phyloP scores from a whole-genome alignment of 306 rosid species.

The Quercus engelmannii region DNA sequence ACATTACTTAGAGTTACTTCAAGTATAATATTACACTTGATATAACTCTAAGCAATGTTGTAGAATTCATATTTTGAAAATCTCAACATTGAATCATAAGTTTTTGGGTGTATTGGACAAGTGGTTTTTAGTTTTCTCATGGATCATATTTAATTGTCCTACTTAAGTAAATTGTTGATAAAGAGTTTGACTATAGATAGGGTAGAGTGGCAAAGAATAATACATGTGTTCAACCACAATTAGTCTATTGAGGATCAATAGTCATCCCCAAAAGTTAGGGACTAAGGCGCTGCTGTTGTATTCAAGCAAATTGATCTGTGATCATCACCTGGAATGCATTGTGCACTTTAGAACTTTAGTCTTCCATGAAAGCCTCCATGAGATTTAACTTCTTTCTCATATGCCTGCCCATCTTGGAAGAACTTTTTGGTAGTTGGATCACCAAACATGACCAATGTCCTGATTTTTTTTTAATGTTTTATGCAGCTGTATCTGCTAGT shows the following conservation, averaged over 20 bases:
- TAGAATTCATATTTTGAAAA: too few species aligned
- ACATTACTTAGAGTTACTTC: too few species aligned
- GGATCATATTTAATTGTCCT: not conserved
- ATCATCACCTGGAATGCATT: not conserved
- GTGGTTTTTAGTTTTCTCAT: not conserved
- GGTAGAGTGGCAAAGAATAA: too few species aligned
- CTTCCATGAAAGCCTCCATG: not conserved
- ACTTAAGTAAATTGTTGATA: not conserved
- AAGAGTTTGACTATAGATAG: too few species aligned
- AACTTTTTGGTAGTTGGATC: not conserved
- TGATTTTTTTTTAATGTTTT: slow-evolving; percentile 3
- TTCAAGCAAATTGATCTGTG: not conserved
- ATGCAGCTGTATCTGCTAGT: slow-evolving; percentile 40
- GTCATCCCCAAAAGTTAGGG: too few species aligned
- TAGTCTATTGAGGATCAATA: too few species aligned
- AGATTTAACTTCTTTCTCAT: not conserved
- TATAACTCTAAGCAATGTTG: too few species aligned
- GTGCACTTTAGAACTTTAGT: not conserved
- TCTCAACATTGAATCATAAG: too few species aligned
- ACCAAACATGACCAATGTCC: not conserved
- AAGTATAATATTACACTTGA: too few species aligned
- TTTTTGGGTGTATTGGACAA: too few species aligned
- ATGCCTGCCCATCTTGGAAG: not conserved
- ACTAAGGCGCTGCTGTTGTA: too few species aligned
- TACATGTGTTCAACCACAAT: too few species aligned